phyloP scores from a whole-genome alignment of 352 stramenopile species.

The Blastocystis sp. region DNA sequence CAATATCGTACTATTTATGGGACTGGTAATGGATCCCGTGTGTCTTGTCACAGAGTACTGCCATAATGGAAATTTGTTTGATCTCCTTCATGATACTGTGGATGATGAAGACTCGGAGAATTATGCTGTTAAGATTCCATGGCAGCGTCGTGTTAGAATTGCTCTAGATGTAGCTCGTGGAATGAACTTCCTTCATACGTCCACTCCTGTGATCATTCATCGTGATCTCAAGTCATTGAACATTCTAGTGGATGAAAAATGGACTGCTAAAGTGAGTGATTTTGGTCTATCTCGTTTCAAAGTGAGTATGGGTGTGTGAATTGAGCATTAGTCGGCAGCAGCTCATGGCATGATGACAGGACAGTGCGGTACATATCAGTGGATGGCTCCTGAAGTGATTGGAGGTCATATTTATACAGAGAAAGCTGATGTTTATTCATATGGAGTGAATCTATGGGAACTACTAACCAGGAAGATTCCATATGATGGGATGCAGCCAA shows the following conservation, averaged over 20 bases:
- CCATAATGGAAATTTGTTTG: slow-evolving; percentile 63
- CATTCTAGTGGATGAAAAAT: slow-evolving; percentile 81
- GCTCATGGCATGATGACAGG: slow-evolving; percentile 64
- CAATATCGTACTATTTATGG: slow-evolving; percentile 80
- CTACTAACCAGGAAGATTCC: slow-evolving; percentile 69
- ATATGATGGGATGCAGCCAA: slow-evolving; percentile 71
- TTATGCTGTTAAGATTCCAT: slow-evolving; percentile 79
- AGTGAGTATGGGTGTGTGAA: neutral
- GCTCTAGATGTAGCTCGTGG: slow-evolving; percentile 81
- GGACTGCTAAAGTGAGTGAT: slow-evolving; percentile 83
- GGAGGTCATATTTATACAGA: slow-evolving; percentile 81
- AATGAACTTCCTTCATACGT: slow-evolving; percentile 86
- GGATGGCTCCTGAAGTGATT: slow-evolving; percentile 85
- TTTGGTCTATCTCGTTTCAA: slow-evolving; percentile 74
- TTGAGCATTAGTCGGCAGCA: neutral
- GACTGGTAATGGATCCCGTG: slow-evolving; percentile 83
- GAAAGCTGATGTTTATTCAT: slow-evolving; percentile 77
- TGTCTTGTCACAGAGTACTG: slow-evolving; percentile 68
- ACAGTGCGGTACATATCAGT: slow-evolving; percentile 80
- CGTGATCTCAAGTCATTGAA: slow-evolving; percentile 84
- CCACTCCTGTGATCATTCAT: slow-evolving; percentile 81
- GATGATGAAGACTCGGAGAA: slow-evolving; percentile 50
- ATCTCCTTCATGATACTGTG: slow-evolving; percentile 43
- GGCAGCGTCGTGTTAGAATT: slow-evolving; percentile 81
- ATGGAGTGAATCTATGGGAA: slow-evolving; percentile 72